Evolutionary conservation across 768 basidiomycete genomes (phyloP).

Genomic region (Scleroderma bovista): DNA sequence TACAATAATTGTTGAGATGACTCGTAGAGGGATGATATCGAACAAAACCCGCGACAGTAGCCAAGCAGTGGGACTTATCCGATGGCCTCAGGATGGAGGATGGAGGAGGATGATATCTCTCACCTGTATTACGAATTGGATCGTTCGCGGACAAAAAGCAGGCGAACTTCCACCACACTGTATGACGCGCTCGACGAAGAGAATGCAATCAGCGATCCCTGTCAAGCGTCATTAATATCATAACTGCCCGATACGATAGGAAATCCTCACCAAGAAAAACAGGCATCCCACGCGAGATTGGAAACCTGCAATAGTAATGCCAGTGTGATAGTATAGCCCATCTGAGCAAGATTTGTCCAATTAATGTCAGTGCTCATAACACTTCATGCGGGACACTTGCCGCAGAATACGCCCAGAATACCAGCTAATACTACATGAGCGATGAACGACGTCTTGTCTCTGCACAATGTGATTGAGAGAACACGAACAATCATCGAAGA

Average conservation of each 20-base stretch:
- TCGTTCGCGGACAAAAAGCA: conserved; percentile 86
- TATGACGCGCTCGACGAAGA: conserved; percentile 86
- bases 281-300: conserved; percentile 90
- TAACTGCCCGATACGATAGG: not conserved
- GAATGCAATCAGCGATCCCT: conserved; percentile 91
- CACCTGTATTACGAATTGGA: conserved; percentile 83
- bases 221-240: conserved; percentile 6
- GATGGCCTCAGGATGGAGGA: not conserved
- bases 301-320: conserved; percentile 82
- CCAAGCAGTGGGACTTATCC: conserved; percentile 78
- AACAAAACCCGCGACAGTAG: conserved; percentile 82
- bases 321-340: conserved; percentile 81
- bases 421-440: conserved; percentile 69
- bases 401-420: conserved; percentile 82
- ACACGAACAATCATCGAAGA: not conserved
- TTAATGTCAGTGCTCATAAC: not conserved
- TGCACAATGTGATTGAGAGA: conserved; percentile 18
- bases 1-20: conserved; percentile 86
- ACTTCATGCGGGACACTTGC: conserved; percentile 32
- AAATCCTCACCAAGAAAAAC: conserved; percentile 75
- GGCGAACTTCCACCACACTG: conserved; percentile 77
- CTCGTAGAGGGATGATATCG: conserved; percentile 82
- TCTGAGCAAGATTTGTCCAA: conserved; percentile 35
- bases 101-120: conserved; percentile 4
- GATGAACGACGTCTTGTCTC: conserved; percentile 79